These are phyloP conservation scores for Beta vulgaris DNA, from an alignment of 148 eudicot species.

Conservation along the genomic window DNA sequence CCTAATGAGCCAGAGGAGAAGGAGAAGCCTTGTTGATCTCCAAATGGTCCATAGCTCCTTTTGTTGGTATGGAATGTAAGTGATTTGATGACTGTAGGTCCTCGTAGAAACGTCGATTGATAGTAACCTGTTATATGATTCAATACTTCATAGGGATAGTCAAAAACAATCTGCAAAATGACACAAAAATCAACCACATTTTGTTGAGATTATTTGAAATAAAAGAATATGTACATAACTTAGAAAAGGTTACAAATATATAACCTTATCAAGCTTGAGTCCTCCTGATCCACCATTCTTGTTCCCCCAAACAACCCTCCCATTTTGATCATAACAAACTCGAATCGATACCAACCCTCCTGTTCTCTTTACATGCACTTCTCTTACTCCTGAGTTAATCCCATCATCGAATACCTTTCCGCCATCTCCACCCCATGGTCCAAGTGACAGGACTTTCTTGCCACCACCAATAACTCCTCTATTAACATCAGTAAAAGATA, in stretches of 20 bases:
- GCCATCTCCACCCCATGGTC: constrained; percentile 37
- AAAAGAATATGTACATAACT: background rate
- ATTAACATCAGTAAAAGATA: background rate
- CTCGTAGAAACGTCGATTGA: constrained; percentile 34
- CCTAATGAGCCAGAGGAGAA: constrained; percentile 36
- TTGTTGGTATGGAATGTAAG: constrained; percentile 37
- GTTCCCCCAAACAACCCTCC: constrained; percentile 30
- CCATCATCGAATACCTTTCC: constrained; percentile 35
- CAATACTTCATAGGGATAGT: constrained; percentile 33
- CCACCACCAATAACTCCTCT: background rate
- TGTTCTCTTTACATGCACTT: constrained; percentile 29
- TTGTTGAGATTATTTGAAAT: background rate
- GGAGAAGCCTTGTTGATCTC: constrained; percentile 36
- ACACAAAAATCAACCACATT: background rate
- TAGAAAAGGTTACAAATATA: background rate
- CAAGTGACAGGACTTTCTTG: constrained; percentile 30
- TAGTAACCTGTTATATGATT: constrained; percentile 34
- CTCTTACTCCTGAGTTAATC: constrained; percentile 34
- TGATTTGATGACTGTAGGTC: constrained; percentile 37
- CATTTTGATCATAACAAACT: constrained; percentile 37
- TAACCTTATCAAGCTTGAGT: constrained; percentile 34
- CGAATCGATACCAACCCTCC: constrained; percentile 35
- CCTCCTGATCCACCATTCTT: constrained; percentile 37
- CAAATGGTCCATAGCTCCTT: constrained; percentile 41
- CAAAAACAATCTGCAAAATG: constrained; percentile 33